These are phyloP conservation scores for Daldinia concentrica DNA, from an alignment of 495 filamentous ascomycete genomes.

Conservation along the genomic window DNA sequence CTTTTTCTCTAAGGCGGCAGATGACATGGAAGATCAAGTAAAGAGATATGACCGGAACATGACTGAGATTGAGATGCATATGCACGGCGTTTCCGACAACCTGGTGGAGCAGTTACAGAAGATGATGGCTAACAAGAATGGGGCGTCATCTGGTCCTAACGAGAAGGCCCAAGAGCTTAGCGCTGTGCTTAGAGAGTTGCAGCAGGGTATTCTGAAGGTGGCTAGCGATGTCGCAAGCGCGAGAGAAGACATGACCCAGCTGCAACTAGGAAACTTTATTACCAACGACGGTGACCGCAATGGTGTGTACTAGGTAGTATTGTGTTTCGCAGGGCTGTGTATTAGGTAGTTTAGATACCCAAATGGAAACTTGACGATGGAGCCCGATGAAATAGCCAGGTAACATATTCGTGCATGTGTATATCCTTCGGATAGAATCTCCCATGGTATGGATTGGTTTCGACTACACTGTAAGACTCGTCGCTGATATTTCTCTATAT, in stretches of 20 bases:
- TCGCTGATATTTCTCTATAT: not conserved
- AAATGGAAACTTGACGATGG: not conserved
- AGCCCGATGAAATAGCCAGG: not conserved
- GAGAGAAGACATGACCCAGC: slow-evolving; percentile 74
- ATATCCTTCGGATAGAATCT: not conserved
- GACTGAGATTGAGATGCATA: slow-evolving; percentile 82
- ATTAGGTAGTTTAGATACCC: slow-evolving; percentile 21
- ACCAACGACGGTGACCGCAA: slow-evolving; percentile 42
- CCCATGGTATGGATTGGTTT: not conserved
- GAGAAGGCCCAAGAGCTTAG: slow-evolving; percentile 63
- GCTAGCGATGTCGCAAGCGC: slow-evolving; percentile 73
- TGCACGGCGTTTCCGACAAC: slow-evolving; percentile 76
- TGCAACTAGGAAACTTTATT: slow-evolving; percentile 67
- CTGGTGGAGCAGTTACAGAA: slow-evolving; percentile 75
- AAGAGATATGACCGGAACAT: slow-evolving; percentile 73
- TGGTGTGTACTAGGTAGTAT: slow-evolving; percentile 37
- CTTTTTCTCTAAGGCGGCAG: slow-evolving; percentile 77
- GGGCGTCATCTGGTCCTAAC: slow-evolving; percentile 50
- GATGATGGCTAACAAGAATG: slow-evolving; percentile 66
- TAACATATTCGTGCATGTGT: not conserved
- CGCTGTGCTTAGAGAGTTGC: slow-evolving; percentile 77
- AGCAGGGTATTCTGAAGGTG: slow-evolving; percentile 78
- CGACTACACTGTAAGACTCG: not conserved
- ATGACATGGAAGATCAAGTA: slow-evolving; percentile 75
- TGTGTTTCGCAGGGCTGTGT: slow-evolving; percentile 3